Evolutionary conservation across 2,329 filamentous ascomycete species (phyloP).

Genomic region (Gaeumannomyces sp.): DNA sequence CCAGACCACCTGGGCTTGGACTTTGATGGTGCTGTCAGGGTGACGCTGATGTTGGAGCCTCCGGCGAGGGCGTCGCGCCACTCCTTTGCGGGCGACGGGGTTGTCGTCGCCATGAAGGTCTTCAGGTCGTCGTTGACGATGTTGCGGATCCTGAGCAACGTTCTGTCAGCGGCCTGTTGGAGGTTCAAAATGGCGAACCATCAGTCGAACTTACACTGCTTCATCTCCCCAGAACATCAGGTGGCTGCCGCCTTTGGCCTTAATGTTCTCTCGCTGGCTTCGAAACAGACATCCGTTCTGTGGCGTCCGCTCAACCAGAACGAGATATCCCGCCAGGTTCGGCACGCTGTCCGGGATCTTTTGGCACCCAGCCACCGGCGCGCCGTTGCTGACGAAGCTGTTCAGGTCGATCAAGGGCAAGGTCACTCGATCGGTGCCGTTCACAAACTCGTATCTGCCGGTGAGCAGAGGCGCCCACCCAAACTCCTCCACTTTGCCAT

Average conservation of each 20-base stretch:
- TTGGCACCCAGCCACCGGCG: not conserved
- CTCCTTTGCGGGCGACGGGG: not conserved
- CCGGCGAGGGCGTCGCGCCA: constrained; percentile 32
- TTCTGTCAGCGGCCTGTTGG: not conserved
- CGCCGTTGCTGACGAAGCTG: not conserved
- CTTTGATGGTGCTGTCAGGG: constrained; percentile 28
- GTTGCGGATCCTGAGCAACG: not conserved
- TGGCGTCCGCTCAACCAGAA: not conserved
- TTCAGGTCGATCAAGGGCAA: not conserved
- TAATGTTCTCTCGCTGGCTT: not conserved
- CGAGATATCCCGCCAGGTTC: not conserved
- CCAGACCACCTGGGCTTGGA: constrained; percentile 24
- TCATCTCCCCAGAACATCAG: constrained; percentile 1
- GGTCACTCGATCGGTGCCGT: not conserved
- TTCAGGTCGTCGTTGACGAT: constrained; percentile 6
- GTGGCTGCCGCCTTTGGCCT: not conserved
- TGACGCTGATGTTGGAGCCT: constrained; percentile 25
- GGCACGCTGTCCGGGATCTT: not conserved
- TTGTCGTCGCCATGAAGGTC: constrained; percentile 3
- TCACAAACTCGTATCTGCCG: not conserved
- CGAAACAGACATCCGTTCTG: not conserved
- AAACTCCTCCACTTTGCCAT: not conserved
- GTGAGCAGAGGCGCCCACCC: constrained; percentile 3
- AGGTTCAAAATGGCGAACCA: not conserved
- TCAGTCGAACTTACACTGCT: not conserved